A percentile compares a stretch with the other conserved stretches of the same genome.
phyloP scores from a whole-genome alignment of 345 rosid species.

The Aquilaria malaccensis region DNA sequence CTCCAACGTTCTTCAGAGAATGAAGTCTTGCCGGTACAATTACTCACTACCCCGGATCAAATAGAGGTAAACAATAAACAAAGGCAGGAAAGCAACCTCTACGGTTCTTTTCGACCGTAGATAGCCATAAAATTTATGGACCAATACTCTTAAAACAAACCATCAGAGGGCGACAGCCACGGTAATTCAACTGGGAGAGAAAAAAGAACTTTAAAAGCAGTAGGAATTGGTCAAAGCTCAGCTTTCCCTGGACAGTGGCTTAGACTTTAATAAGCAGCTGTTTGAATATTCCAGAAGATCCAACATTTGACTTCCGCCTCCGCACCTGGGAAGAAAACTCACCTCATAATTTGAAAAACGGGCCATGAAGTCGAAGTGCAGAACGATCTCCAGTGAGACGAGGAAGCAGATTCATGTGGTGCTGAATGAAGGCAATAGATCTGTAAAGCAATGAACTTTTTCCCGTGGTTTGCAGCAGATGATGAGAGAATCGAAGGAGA shows the following conservation, averaged over 20 bases:
- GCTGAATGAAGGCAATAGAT: constrained; percentile 32
- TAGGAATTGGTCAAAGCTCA: constrained; percentile 24
- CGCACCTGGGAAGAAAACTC: constrained; percentile 14
- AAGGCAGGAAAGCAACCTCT: constrained; percentile 16
- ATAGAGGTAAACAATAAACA: neutral
- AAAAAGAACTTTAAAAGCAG: constrained; percentile 5
- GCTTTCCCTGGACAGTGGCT: neutral
- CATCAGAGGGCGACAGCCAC: constrained; percentile 13
- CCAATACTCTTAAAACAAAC: constrained; percentile 8
- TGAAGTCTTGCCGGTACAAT: neutral
- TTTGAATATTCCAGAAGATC: too few relatives aligned
- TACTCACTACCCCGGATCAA: too few relatives aligned
- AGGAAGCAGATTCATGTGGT: constrained; percentile 20
- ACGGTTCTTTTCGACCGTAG: constrained; percentile 3
- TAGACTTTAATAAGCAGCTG: too few relatives aligned
- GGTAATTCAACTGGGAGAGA: constrained; percentile 13
- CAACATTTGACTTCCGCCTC: neutral
- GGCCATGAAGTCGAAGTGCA: constrained; percentile 6
- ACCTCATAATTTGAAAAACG: constrained; percentile 16
- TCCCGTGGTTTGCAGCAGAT: neutral
- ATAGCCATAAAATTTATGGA: constrained; percentile 3
- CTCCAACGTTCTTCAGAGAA: constrained; percentile 8
- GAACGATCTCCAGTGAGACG: neutral
- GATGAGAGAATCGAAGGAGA: constrained; percentile 9
- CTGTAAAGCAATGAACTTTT: constrained; percentile 43